Evolutionary conservation across 2,329 filamentous ascomycete species (phyloP).

Genomic region (Fusarium subtropicale): DNA sequence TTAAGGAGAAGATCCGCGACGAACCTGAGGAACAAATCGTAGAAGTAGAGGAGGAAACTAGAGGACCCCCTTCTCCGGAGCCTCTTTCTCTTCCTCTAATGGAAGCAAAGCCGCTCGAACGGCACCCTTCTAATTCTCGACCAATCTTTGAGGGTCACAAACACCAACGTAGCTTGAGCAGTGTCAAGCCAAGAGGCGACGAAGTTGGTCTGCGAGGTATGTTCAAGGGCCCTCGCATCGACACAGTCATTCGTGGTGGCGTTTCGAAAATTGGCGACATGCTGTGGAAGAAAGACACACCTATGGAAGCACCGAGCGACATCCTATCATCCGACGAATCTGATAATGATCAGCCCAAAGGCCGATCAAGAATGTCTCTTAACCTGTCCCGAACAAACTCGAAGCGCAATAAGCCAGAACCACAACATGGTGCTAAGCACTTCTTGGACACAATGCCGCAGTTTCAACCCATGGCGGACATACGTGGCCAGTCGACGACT

Average conservation of each 20-base stretch:
- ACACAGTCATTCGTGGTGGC: conserved; percentile 73
- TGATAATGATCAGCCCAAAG: conserved; percentile 58
- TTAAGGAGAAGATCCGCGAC: conserved; percentile 65
- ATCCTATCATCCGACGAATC: conserved; percentile 62
- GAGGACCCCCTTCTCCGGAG: conserved; percentile 46
- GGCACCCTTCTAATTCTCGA: conserved; percentile 45
- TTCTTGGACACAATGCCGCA: conserved; percentile 65
- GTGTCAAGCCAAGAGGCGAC: conserved; percentile 57
- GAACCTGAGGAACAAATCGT: conserved; percentile 50
- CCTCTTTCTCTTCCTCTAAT: conserved; percentile 39
- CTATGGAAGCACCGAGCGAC: conserved; percentile 52
- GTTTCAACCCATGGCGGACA: conserved; percentile 56
- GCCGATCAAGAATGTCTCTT: conserved; percentile 53
- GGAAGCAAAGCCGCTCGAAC: conserved; percentile 52
- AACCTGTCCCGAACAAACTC: conserved; percentile 53
- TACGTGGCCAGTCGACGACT: conserved; percentile 28
- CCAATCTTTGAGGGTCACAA: conserved; percentile 61
- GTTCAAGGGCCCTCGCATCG: conserved; percentile 81
- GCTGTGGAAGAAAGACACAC: conserved; percentile 65
- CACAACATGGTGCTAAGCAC: conserved; percentile 54
- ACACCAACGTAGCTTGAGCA: conserved; percentile 61
- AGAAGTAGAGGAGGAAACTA: conserved; percentile 51
- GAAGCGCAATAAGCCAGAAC: conserved; percentile 48
- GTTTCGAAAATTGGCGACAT: conserved; percentile 69
- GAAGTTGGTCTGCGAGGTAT: conserved; percentile 68